Percentiles rank a stretch among this genome's conserved stretches.
Evolutionary conservation across 2,329 filamentous ascomycete species (phyloP).

Genomic region (Scedosporium boydii): DNA sequence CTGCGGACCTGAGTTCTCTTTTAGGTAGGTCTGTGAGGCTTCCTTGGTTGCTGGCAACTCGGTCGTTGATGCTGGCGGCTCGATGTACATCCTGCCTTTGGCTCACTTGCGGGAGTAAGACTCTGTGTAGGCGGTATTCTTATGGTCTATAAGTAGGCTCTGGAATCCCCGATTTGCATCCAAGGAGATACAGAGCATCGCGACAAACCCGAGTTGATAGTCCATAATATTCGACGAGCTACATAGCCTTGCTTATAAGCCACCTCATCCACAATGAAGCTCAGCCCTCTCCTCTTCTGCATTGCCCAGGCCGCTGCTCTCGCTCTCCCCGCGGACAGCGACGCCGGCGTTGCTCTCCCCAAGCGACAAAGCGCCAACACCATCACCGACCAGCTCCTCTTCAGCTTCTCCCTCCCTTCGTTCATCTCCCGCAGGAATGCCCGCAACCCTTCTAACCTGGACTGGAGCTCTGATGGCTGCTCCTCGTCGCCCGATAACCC

Average conservation of each 20-base stretch:
- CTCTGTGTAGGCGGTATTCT: too few species aligned
- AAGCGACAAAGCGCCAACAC: background rate
- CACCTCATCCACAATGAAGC: background rate
- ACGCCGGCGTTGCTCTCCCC: background rate
- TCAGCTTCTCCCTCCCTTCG: slow-evolving; percentile 26
- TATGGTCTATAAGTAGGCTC: too few species aligned
- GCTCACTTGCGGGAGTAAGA: background rate
- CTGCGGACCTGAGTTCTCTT: too few species aligned
- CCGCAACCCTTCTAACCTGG: slow-evolving; percentile 25
- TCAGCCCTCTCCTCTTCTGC: background rate
- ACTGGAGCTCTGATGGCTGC: slow-evolving; percentile 34
- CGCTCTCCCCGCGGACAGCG: background rate
- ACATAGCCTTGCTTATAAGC: too few species aligned
- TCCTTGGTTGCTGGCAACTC: too few species aligned
- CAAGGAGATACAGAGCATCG: too few species aligned
- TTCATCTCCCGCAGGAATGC: slow-evolving; percentile 32
- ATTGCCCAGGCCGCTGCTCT: background rate
- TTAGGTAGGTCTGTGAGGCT: too few species aligned
- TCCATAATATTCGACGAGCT: too few species aligned
- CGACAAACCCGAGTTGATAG: too few species aligned
- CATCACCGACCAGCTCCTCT: slow-evolving; percentile 37
- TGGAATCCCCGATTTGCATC: too few species aligned
- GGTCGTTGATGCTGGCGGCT: background rate
- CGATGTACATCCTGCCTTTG: background rate
- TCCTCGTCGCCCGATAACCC: slow-evolving; percentile 32